Base-by-base conservation (phyloP, 768 basidiomycete species). In the Agrocybe praecox region DNA sequence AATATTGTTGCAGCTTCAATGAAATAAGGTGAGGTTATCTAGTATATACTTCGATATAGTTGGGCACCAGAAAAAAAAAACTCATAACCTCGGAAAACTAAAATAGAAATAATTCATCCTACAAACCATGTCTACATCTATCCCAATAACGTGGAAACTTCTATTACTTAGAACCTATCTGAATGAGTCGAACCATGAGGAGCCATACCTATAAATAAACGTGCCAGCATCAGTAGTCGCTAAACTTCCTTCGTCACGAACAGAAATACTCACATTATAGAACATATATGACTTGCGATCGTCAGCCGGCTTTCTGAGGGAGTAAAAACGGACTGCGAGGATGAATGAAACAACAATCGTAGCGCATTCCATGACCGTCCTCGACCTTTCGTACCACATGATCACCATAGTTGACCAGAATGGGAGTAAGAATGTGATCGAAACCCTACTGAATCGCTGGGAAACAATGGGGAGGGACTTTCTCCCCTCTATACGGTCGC, bases 191-290 rank as follows among this genome's bases (percentile, higher is more conserved):
- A 40, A 40, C n/a, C 36, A 40, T 40, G 4, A 40, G n/a, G n/a
- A 40, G 36, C 36, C 36, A 40, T 5, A 40, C 4, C 36, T 40
- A 15, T 34, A n/a, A n/a, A n/a, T n/a, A n/a, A n/a, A n/a, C n/a
- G n/a, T n/a, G n/a, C n/a, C n/a, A n/a, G n/a, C n/a, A n/a, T n/a
- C n/a, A n/a, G n/a, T n/a, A n/a, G n/a, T n/a, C n/a, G n/a, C n/a
- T n/a, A n/a, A n/a, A n/a, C n/a, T n/a, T n/a, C n/a, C n/a, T n/a
- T n/a, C n/a, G n/a, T n/a, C n/a, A n/a, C n/a, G n/a, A n/a, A n/a
- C n/a, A n/a, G n/a, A n/a, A n/a, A n/a, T n/a, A 52, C 51, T 15
- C 17, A 52, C 51, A 29, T 52, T 52, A 23, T 52, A 52, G 9
- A 52, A 29, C 10, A 43, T 26, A 22, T 52, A 52, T 4, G 51